Base-by-base conservation (phyloP, 306 rosid species). In the Fragaria iinumae region DNA sequence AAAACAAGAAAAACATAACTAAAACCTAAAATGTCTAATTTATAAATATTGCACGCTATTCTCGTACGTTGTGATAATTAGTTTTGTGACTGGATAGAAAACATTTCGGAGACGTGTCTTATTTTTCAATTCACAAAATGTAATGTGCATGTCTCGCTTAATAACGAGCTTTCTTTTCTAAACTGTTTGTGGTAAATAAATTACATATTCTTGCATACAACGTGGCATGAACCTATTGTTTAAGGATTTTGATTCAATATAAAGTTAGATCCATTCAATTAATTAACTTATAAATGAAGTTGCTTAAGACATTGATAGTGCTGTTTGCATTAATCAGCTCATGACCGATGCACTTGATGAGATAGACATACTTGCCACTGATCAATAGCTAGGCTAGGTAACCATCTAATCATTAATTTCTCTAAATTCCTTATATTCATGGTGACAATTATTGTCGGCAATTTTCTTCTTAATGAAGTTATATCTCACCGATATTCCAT, bases 201-300 rank as follows among this genome's bases (percentile, higher is more conserved):
- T 32, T 32, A 32, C 36, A 32, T 32, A 41, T 8, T 8, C 44
- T 6, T 41, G 11, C 44, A 8, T 41, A 41, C 11, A 41, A 41
- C 10, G 2, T 41, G 44, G 2, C 34, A 23, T 57, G 23, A 10
- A 10, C 34, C 0, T 16, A 8, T 27, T 29, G 9, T 60, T 4
- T 4, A 11, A 27, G 20, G 29, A 1, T 60, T 5, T 25, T 3
- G 67, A 27, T 9, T 60, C 39, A 11, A 25, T 38, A 27, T 11
- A 49, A 49, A 49, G 62, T 41, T 50, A 18, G 4, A 10, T 52
- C 49, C 48, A 34, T 72, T 52, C 76, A 34, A 13, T 13, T 43
- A 34, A 13, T 13, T 43, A 73, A 39, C 68, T 73, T 57, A n/a
- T 11, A 38, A 14, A 4, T 38, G 77, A 73, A 73, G 77, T 73